phyloP scores from a whole-genome alignment of 768 basidiomycete species.

The Leccinum uliginosum region DNA sequence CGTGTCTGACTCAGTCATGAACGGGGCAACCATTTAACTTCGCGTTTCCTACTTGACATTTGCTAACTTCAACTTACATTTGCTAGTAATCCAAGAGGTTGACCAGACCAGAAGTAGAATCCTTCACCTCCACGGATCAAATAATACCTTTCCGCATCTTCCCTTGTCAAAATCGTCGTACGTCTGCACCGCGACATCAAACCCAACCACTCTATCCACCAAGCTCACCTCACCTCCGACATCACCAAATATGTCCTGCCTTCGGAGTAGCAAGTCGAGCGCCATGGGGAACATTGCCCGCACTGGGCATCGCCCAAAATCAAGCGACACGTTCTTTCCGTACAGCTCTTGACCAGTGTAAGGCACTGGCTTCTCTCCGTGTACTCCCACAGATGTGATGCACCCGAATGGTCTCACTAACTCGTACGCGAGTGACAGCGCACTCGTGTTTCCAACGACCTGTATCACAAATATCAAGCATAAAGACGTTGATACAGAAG shows the following conservation, averaged over 20 bases:
- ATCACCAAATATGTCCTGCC: conserved; percentile 72
- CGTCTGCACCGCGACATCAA: conserved; percentile 51
- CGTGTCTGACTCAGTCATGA: neutral
- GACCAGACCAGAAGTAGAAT: neutral
- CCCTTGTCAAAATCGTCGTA: conserved; percentile 72
- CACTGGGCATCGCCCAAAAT: conserved; percentile 81
- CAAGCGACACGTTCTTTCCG: conserved; percentile 73
- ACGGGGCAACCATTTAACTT: too few species aligned
- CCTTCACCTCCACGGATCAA: conserved; percentile 61
- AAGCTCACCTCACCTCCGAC: conserved; percentile 59
- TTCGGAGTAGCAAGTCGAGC: conserved; percentile 60
- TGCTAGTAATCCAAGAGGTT: neutral
- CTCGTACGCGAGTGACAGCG: conserved; percentile 61
- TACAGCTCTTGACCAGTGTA: conserved; percentile 57
- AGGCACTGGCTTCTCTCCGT: conserved; percentile 50
- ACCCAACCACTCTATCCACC: conserved; percentile 62
- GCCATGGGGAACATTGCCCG: conserved; percentile 73
- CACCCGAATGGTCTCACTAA: conserved; percentile 73
- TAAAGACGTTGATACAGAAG: neutral
- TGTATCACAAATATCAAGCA: conserved; percentile 20
- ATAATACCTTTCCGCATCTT: conserved; percentile 69
- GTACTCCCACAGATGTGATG: conserved; percentile 72
- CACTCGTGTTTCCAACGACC: conserved; percentile 69
- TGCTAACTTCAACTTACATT: neutral
- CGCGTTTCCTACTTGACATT: neutral